Evolutionary conservation across 2,329 filamentous ascomycete genomes (phyloP).

Genomic region (Colletotrichum salicis): DNA sequence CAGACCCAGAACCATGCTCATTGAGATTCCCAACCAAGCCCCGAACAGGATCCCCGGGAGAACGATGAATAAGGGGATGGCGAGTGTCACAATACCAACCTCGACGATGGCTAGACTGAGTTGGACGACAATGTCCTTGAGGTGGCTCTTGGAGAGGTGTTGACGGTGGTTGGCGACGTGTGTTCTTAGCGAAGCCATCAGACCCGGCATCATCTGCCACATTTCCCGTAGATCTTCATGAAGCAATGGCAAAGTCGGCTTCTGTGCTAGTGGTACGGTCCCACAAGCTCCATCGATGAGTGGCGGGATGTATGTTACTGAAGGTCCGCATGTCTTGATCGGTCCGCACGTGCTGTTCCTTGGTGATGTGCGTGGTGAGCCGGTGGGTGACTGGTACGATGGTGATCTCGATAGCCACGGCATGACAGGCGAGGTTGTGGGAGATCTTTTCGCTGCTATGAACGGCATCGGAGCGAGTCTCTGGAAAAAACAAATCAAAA

Average conservation of each 20-base stretch:
- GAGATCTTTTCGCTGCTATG: constrained; percentile 32
- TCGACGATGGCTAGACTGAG: constrained; percentile 40
- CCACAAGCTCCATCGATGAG: constrained; percentile 49
- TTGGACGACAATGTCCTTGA: constrained; percentile 41
- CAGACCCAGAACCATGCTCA: constrained; percentile 39
- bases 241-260: constrained; percentile 38
- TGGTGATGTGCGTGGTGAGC: constrained; percentile 28
- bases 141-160: constrained; percentile 37
- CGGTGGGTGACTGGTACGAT: constrained; percentile 31
- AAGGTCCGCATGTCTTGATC: constrained; percentile 34
- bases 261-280: constrained; percentile 43
- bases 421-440: constrained; percentile 26
- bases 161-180: constrained; percentile 34
- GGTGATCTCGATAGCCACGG: constrained; percentile 34
- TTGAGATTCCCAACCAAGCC: constrained; percentile 40
- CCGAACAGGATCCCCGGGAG: constrained; percentile 45
- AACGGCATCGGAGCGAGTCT: constrained; percentile 29
- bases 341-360: constrained; percentile 21
- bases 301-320: constrained; percentile 48
- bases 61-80: constrained; percentile 42
- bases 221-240: constrained; percentile 39
- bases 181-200: constrained; percentile 38
- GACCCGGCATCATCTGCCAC: constrained; percentile 36
- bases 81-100: constrained; percentile 40
- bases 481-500: not conserved